Evolutionary conservation across 352 stramenopile species (phyloP).

Genomic region (Phytophthora lateralis): DNA sequence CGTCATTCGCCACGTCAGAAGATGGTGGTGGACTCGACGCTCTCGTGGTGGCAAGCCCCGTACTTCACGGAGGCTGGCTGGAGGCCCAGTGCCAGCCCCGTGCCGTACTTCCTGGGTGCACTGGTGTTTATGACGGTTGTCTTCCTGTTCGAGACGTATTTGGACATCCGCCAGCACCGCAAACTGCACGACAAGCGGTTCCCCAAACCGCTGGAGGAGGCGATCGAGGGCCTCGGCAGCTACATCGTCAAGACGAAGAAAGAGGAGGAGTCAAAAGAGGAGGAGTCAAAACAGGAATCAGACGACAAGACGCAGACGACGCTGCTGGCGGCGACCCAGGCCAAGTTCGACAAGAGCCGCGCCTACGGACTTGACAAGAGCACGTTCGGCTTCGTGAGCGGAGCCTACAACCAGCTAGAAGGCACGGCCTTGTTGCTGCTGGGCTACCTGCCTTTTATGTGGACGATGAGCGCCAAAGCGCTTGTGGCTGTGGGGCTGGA

Average conservation of each 20-base stretch:
- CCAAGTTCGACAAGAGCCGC: conserved; percentile 94
- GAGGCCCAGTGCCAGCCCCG: conserved; percentile 33
- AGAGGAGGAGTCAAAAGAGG: conserved; percentile 14
- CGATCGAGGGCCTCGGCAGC: conserved; percentile 54
- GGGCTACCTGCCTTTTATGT: conserved; percentile 94
- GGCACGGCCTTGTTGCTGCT: conserved; percentile 87
- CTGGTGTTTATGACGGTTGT: conserved; percentile 91
- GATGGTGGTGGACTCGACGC: conserved; percentile 9
- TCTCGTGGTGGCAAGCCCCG: conserved; percentile 57
- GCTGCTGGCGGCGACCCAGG: conserved; percentile 85
- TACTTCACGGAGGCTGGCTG: conserved; percentile 67
- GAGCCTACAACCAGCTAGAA: conserved; percentile 86
- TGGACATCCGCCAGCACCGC: conserved; percentile 92
- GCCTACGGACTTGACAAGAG: conserved; percentile 97
- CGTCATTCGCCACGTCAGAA: conserved; percentile 5
- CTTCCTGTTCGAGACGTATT: conserved; percentile 93
- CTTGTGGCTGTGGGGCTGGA: conserved; percentile 63
- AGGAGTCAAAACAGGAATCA: conserved; percentile 28
- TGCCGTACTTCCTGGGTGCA: conserved; percentile 75
- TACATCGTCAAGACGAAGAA: conserved; percentile 36
- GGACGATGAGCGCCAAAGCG: conserved; percentile 82
- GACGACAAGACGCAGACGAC: conserved; percentile 33
- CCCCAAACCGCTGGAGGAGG: conserved; percentile 55
- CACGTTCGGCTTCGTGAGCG: conserved; percentile 93
- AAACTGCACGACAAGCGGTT: conserved; percentile 87